These are phyloP conservation scores for Helminthosporium solani DNA, from an alignment of 2,329 filamentous ascomycete genomes.

Conservation along the genomic window DNA sequence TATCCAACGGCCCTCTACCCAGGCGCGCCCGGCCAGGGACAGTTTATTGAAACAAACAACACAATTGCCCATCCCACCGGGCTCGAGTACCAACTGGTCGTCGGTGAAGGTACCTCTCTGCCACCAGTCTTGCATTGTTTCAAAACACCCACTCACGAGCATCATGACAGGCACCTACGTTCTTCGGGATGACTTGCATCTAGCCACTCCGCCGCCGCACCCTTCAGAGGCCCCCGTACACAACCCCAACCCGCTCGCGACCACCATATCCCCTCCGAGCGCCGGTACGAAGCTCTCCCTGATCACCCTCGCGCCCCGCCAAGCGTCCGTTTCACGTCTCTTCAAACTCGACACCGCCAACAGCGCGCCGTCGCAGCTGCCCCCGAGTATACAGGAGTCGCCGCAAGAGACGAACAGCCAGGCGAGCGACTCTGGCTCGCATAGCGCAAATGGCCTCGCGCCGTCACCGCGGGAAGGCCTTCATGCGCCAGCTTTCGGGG, in stretches of 20 bases:
- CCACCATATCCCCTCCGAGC: constrained; percentile 78
- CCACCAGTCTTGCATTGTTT: background rate
- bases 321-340: constrained; percentile 45
- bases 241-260: constrained; percentile 89
- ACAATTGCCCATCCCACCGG: constrained; percentile 76
- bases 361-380: constrained; percentile 45
- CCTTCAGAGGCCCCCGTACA: constrained; percentile 85
- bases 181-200: constrained; percentile 84
- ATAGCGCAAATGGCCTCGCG: constrained; percentile 39
- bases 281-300: constrained; percentile 82
- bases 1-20: constrained; percentile 77
- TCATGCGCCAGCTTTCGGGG: constrained; percentile 71
- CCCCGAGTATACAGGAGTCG: constrained; percentile 50
- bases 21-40: constrained; percentile 68
- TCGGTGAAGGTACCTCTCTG: constrained; percentile 73
- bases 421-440: constrained; percentile 48
- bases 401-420: constrained; percentile 47
- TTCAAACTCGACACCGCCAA: constrained; percentile 44
- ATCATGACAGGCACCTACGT: constrained; percentile 73
- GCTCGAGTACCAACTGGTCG: constrained; percentile 84
- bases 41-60: constrained; percentile 93
- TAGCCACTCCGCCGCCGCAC: constrained; percentile 92
- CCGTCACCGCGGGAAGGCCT: constrained; percentile 33
- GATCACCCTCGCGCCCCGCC: constrained; percentile 63
- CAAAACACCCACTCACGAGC: constrained; percentile 17